Percentiles rank a stretch among this genome's conserved stretches.
Conservation (phyloP, 768 basidiomycete genomes). For the Antrodiella citrinella region DNA sequence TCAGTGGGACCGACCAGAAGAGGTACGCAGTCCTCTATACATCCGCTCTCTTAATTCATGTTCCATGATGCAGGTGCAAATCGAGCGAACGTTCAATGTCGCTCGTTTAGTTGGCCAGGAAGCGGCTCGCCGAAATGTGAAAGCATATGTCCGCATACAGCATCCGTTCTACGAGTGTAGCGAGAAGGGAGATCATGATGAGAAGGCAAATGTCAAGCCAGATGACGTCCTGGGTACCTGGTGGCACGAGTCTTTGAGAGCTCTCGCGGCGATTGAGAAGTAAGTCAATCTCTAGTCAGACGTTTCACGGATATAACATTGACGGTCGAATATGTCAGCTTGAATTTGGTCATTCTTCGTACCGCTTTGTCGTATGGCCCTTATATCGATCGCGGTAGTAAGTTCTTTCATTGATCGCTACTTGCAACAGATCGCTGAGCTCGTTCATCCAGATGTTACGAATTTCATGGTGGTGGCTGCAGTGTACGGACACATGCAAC, state of each 20-base stretch:
- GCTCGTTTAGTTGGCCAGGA: conserved; percentile 65
- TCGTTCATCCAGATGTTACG: conserved; percentile 42
- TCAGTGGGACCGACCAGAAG: conserved; percentile 63
- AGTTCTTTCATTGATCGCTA: conserved; percentile 17
- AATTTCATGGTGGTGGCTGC: conserved; percentile 65
- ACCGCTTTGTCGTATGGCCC: conserved; percentile 77
- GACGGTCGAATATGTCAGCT: conserved; percentile 34
- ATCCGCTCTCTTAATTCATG: not conserved
- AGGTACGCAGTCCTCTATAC: conserved; percentile 36
- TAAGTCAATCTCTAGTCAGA: conserved; percentile 25
- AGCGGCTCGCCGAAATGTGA: conserved; percentile 71
- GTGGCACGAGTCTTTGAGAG: conserved; percentile 84
- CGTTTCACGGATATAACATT: conserved; percentile 5
- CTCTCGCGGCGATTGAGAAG: conserved; percentile 68
- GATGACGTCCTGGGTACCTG: conserved; percentile 63
- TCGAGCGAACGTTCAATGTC: conserved; percentile 64
- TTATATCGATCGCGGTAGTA: conserved; percentile 66
- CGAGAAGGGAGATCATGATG: conserved; percentile 55
- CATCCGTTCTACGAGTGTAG: conserved; percentile 74
- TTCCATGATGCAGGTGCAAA: conserved; percentile 52
- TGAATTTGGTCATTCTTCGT: conserved; percentile 75
- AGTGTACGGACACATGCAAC: conserved; percentile 75
- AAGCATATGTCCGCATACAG: conserved; percentile 70
- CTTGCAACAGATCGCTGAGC: not conserved
- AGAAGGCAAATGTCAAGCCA: conserved; percentile 72